Conservation (phyloP, 2,329 filamentous ascomycete species). For the Emmonsiellopsis sp. region DNA sequence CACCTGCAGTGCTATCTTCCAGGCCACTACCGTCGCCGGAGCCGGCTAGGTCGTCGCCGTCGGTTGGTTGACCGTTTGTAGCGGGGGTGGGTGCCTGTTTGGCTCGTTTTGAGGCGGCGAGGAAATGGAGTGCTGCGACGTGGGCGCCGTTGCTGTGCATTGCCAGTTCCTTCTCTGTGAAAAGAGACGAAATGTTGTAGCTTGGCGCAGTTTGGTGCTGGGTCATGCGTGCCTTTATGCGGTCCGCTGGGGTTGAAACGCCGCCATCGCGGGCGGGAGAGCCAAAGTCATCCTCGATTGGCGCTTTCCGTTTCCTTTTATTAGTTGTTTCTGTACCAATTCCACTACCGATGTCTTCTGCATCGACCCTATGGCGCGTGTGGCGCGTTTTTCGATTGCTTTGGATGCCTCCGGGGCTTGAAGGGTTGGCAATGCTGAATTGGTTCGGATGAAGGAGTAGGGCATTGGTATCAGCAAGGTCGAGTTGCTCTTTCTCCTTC, state of each 20-base stretch:
- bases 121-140: conserved; percentile 48
- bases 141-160: conserved; percentile 54
- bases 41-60: conserved; percentile 29
- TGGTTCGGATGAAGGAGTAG: conserved; percentile 57
- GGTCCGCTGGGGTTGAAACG: conserved; percentile 41
- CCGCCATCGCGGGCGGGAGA: conserved; percentile 46
- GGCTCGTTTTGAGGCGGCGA: conserved; percentile 45
- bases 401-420: conserved; percentile 52
- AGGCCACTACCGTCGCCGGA: conserved; percentile 28
- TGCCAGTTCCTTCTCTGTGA: conserved; percentile 58
- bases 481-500: conserved; percentile 58
- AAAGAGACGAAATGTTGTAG: conserved; percentile 55
- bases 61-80: conserved; percentile 30
- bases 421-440: conserved; percentile 57
- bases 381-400: conserved; percentile 55
- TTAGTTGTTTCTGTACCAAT: conserved; percentile 40
- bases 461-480: conserved; percentile 58
- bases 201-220: conserved; percentile 50
- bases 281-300: conserved; percentile 48
- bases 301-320: conserved; percentile 51
- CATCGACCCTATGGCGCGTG: conserved; percentile 47
- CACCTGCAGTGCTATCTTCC: conserved; percentile 34
- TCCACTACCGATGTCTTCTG: conserved; percentile 43
- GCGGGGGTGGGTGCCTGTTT: conserved; percentile 32
- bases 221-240: conserved; percentile 44